phyloP scores from a whole-genome alignment of 139 green algal species.

The Eudorina sp. region DNA sequence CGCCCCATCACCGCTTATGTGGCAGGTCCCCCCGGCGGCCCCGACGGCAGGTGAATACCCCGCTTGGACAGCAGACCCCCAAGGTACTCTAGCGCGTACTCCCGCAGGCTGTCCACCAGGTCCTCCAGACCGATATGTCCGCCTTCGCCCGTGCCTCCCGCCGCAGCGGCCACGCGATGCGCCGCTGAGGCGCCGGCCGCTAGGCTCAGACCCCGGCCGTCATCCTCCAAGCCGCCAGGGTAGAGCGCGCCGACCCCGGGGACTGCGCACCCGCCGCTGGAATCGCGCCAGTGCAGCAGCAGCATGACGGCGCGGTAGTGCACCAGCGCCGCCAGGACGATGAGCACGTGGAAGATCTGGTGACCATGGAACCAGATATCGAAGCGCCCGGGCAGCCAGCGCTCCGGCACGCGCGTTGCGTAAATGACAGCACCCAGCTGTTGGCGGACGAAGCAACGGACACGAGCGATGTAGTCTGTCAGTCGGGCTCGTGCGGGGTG shows the following conservation, averaged over 20 bases:
- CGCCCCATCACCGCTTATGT: no score
- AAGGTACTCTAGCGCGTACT: conserved; percentile 39
- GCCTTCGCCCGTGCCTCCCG: neutral
- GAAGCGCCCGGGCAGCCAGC: conserved; percentile 92
- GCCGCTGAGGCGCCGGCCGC: no score
- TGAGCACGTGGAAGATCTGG: conserved; percentile 92
- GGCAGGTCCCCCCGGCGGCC: neutral
- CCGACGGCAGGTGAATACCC: neutral
- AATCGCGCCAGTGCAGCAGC: conserved; percentile 84
- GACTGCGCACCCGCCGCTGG: conserved; percentile 72
- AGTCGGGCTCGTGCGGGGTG: no score
- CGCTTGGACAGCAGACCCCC: neutral
- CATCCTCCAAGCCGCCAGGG: neutral
- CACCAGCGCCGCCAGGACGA: conserved; percentile 65
- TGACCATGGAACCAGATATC: conserved; percentile 92
- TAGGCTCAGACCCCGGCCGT: neutral
- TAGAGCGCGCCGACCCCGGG: neutral
- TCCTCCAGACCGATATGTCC: neutral
- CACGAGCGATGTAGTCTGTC: no score
- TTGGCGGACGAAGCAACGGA: neutral
- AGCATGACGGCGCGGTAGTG: conserved; percentile 69
- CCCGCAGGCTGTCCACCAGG: conserved; percentile 23
- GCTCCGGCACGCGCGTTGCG: conserved; percentile 87
- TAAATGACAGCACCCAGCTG: conserved; percentile 90
- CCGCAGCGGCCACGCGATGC: no score